Evolutionary conservation across 352 stramenopile genomes (phyloP).

Genomic region (Pythium phragmitis): DNA sequence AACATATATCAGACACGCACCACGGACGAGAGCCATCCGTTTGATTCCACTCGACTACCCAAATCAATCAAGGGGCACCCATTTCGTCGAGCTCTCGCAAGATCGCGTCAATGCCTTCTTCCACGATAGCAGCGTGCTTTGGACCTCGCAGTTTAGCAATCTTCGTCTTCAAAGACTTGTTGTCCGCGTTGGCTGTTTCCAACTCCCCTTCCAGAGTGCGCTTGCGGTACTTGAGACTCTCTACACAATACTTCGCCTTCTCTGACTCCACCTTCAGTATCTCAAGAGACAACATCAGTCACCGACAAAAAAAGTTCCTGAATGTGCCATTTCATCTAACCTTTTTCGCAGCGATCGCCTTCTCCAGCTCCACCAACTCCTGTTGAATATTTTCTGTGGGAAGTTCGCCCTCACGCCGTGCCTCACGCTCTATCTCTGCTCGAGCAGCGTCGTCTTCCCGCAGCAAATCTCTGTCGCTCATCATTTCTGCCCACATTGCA

Average conservation of each 20-base stretch:
- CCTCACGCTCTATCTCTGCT: not conserved
- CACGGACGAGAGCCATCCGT: not conserved
- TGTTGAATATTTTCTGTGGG: not conserved
- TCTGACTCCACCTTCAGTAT: conserved; percentile 1
- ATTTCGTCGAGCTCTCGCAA: conserved; percentile 19
- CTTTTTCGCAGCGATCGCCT: conserved; percentile 5
- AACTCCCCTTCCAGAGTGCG: conserved; percentile 6
- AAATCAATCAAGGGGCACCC: not conserved
- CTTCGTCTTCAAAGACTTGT: conserved; percentile 1
- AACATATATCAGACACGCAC: not conserved
- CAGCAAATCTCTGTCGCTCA: conserved; percentile 7
- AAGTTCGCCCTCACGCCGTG: not conserved
- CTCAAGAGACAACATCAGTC: too few relatives aligned
- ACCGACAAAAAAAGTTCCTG: not conserved
- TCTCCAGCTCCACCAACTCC: not conserved
- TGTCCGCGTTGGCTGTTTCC: not conserved
- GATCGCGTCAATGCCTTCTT: conserved; percentile 12
- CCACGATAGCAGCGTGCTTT: conserved; percentile 2
- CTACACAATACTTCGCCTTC: not conserved
- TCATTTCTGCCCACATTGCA: conserved; percentile 10
- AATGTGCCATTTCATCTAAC: not conserved
- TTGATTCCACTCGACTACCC: not conserved
- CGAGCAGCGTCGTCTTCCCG: not conserved
- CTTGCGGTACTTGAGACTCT: conserved; percentile 10
- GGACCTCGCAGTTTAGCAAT: conserved; percentile 5